Percentiles rank a stretch among this genome's conserved stretches.
These are phyloP conservation scores for Silybum marianum DNA, from an alignment of 129 eudicot genomes.

Conservation along the genomic window DNA sequence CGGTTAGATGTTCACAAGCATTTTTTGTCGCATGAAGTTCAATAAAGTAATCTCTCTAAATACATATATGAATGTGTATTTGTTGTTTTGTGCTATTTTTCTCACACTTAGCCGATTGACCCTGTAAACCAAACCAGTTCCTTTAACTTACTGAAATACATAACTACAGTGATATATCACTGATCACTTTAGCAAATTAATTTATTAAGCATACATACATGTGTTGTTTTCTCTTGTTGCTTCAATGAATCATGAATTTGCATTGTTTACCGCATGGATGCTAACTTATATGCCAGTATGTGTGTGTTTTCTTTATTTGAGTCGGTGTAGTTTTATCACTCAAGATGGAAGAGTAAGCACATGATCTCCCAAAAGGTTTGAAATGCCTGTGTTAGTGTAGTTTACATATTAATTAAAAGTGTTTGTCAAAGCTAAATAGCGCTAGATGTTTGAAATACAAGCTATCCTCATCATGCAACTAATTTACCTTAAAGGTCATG, in stretches of 20 bases:
- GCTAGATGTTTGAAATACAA: slow-evolving; percentile 9
- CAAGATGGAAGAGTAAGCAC: slow-evolving; percentile 9
- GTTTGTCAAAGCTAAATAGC: not conserved
- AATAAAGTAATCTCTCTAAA: slow-evolving; percentile 5
- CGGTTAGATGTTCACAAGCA: not conserved
- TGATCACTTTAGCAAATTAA: slow-evolving; percentile 4
- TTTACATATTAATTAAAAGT: not conserved
- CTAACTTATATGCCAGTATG: not conserved
- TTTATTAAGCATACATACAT: slow-evolving; percentile 6
- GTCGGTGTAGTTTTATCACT: slow-evolving; percentile 2
- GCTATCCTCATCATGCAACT: not conserved
- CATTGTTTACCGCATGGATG: not conserved
- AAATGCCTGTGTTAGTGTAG: slow-evolving; percentile 17
- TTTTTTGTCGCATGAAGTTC: not conserved
- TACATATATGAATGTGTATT: not conserved
- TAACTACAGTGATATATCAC: not conserved
- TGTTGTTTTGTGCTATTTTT: slow-evolving; percentile 10
- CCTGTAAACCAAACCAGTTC: not conserved
- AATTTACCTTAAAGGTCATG: not conserved
- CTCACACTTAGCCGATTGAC: slow-evolving; percentile 3
- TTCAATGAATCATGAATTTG: not conserved
- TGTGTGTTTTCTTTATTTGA: not conserved
- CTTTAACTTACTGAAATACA: slow-evolving; percentile 2
- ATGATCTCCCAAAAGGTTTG: slow-evolving; percentile 7
- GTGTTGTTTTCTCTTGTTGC: not conserved